Conservation (phyloP, 192 early-diverging fungal species). For the Gryganskiella cystojenkinii region DNA sequence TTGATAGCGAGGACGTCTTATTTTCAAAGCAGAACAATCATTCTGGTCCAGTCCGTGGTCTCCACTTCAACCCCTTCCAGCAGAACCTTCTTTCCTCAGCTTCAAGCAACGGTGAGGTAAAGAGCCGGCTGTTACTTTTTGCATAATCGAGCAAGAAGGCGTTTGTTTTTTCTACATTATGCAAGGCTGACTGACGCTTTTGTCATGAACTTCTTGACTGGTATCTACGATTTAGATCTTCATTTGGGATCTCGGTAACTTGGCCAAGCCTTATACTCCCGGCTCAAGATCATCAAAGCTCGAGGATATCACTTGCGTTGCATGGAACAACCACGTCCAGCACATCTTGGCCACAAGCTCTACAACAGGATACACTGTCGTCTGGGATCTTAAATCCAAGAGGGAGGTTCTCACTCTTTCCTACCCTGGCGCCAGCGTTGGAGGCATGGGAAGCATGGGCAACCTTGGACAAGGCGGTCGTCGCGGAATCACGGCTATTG, state of each 20-base stretch:
- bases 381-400: constrained; percentile 94
- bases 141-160: background rate
- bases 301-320: constrained; percentile 88
- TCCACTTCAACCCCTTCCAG: constrained; percentile 93
- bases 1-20: constrained; percentile 62
- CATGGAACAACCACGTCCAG: constrained; percentile 93
- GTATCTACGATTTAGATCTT: constrained; percentile 67
- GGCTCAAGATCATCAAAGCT: constrained; percentile 85
- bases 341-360: constrained; percentile 94
- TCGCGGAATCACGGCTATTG: constrained; percentile 81
- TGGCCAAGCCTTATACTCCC: constrained; percentile 89
- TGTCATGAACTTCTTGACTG: background rate
- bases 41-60: constrained; percentile 88
- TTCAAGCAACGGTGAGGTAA: constrained; percentile 91
- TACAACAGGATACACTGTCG: constrained; percentile 91
- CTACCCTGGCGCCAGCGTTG: constrained; percentile 56
- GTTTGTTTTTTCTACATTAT: too few relatives aligned
- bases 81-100: constrained; percentile 90
- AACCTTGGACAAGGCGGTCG: constrained; percentile 62
- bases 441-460: constrained; percentile 58
- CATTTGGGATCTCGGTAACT: constrained; percentile 95
- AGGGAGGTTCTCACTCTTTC: constrained; percentile 86
- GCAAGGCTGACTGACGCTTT: too few relatives aligned
- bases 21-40: constrained; percentile 80
- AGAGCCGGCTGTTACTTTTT: too few relatives aligned